A percentile compares a stretch with the other conserved stretches of the same genome.
phyloP scores from a whole-genome alignment of 2,329 filamentous ascomycete species.

The Xylariales sp. region DNA sequence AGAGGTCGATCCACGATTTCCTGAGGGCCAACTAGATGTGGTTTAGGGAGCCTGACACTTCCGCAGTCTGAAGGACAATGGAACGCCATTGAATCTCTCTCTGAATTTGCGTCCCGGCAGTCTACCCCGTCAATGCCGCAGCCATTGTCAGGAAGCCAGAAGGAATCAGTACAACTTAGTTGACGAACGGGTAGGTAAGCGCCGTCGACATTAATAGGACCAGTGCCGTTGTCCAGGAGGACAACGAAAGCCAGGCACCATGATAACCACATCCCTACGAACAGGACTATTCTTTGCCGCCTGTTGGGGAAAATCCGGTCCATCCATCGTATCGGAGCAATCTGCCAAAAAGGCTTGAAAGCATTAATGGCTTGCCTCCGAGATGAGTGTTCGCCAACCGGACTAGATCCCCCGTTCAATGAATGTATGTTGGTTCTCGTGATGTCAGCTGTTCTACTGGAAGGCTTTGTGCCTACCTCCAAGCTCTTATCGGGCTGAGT shows the following conservation, averaged over 20 bases:
- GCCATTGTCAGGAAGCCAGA: conserved; percentile 45
- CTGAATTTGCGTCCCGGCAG: conserved; percentile 52
- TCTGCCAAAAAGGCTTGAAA: not conserved
- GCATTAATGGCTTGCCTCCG: not conserved
- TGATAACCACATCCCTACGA: conserved; percentile 2
- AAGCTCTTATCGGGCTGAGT: too few relatives aligned
- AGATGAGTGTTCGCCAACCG: too few relatives aligned
- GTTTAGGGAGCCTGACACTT: conserved; percentile 42
- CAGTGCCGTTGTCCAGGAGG: conserved; percentile 9
- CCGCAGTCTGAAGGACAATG: conserved; percentile 55
- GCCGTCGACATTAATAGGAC: conserved; percentile 1
- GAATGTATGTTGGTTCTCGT: too few relatives aligned
- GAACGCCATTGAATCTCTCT: conserved; percentile 47
- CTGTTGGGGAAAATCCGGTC: conserved; percentile 3
- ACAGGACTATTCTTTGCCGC: conserved; percentile 2
- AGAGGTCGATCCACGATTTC: conserved; percentile 38
- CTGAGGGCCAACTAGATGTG: conserved; percentile 50
- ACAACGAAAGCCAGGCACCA: conserved; percentile 34
- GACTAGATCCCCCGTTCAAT: too few relatives aligned
- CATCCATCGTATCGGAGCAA: not conserved
- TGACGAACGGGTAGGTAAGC: conserved; percentile 14
- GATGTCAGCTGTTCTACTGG: too few relatives aligned
- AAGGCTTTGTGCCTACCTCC: too few relatives aligned
- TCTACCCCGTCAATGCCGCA: conserved; percentile 55
- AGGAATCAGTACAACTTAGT: conserved; percentile 45